Percentiles rank a stretch among this genome's conserved stretches.
These are phyloP conservation scores for Coelastrella sp. DNA, from an alignment of 139 green algal species.

Conservation along the genomic window DNA sequence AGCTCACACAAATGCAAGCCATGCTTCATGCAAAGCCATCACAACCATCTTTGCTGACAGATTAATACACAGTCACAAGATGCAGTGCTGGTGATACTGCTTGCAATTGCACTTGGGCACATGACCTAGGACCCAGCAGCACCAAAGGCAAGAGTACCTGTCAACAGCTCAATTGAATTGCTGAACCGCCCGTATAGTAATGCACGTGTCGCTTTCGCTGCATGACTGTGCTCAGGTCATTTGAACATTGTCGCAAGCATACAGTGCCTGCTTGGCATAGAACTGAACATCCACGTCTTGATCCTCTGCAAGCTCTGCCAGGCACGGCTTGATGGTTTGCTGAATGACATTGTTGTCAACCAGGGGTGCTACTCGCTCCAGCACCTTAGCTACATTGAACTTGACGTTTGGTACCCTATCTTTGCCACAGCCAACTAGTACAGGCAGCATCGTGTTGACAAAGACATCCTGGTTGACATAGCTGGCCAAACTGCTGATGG, in stretches of 20 bases:
- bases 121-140: no score
- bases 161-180: not conserved
- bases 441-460: slow-evolving; percentile 88
- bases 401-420: slow-evolving; percentile 92
- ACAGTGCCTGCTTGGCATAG: slow-evolving; percentile 83
- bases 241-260: slow-evolving; percentile 54
- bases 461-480: slow-evolving; percentile 88
- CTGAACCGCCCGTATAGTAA: not conserved
- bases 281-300: slow-evolving; percentile 94
- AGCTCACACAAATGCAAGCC: no score
- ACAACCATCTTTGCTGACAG: no score
- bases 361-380: slow-evolving; percentile 84
- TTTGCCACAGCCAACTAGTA: slow-evolving; percentile 83
- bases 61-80: no score
- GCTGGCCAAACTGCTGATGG: slow-evolving; percentile 85
- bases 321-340: slow-evolving; percentile 83
- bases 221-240: not conserved
- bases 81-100: no score
- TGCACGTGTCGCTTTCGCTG: not conserved
- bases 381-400: slow-evolving; percentile 95
- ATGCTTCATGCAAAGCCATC: no score
- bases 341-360: slow-evolving; percentile 78
- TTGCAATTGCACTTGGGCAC: no score
- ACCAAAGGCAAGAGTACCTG: no score
- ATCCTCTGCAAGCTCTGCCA: slow-evolving; percentile 89